Evolutionary conservation across 768 basidiomycete genomes (phyloP), one percentile per base, ranked within the genome.

Genomic region (Suillus decipiens): DNA sequence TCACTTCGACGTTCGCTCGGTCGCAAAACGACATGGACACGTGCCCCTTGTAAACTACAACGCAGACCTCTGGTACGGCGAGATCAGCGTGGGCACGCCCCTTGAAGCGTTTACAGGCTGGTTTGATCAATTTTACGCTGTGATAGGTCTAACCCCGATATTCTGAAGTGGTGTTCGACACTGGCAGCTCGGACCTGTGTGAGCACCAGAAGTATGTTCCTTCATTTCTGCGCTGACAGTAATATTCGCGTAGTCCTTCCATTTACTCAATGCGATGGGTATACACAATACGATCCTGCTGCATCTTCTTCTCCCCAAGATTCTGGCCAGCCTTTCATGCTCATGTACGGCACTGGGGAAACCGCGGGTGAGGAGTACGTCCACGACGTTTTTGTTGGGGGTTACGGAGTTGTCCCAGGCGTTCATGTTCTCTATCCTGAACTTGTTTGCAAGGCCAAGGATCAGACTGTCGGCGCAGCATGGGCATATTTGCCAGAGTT

Each of bases 171-270:
- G 80, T 81, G 64, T 80, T 81, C 62, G 82, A 84, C 66, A 84
- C 82, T 11, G 81, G 84, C 48, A 83, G 82, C 51, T 76, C 80
- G 63, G 84, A 86, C 67, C 68, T 82, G 14, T 63, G 71, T 67
- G 59, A 59, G 72, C 60, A 6, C 42, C 9, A 31, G 10, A 33
- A 19, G 17, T 19, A 7, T 19, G 19, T 19, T 19, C 33, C n/a
- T 15, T 42, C 17, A 33, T 22, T 10, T 0, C 4, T 14, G 15
- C 8, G 9, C n/a, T 28, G 5, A 9, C 41, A 65, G 36, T 24
- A 9, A 19, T 54, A 41, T 43, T 36, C 2, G 9, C 17, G 39
- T n/a, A 71, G 81, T 83, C 70, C 59, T 83, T 10, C 71, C 77
- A 28, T 59, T 62, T 9, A 14, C 62, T 0, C 0, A 0, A 28